Base-by-base conservation (phyloP, 441 rosid species). In the Erysimum pusillum region DNA sequence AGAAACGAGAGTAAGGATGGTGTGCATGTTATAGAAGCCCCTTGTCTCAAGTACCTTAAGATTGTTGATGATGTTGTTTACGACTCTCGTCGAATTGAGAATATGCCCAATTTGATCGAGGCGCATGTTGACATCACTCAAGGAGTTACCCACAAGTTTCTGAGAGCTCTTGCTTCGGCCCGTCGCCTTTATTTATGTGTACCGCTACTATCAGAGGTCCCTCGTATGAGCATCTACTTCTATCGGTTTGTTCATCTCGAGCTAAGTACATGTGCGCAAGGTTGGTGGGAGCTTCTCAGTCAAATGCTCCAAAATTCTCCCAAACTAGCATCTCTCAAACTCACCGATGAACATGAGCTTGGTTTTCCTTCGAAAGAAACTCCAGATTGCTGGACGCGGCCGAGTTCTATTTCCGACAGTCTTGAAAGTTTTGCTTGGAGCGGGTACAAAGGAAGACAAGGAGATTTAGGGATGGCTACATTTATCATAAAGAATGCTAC, bases 241-340 rank as follows among this genome's bases (percentile, higher is more conserved):
- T 38, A 48, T 2, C 32, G 45, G 13, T 70, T 73, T 9, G 54
- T 63, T 63, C 22, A 52, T 73, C 63, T 73, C 10, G n/a, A 52
- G 20, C 42, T 73, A 4, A 25, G 6, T 46, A 63, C 63, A 63
- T 39, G 44, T 63, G 53, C 18, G 8, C 22, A 38, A n/a, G 54
- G 42, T 39, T 63, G 76, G 69, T 73, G 69, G 76, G 44, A 52
- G 14, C 76, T 73, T 15, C 20, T 72, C 22, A 51, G 44, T 25
- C 36, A 17, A 11, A 63, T 73, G 54, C 69, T 73, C 44, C 61
- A 72, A 39, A 0, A 8, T 39, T 72, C 62, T 5, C 76, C 76
- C 13, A 73, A 72, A 1, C 76, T 73, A 62, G 13, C 2, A 62
- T 25, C 4, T 39, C 42, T 72, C 62, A 51, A 38, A 51, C 44